Conservation (phyloP, 2,329 filamentous ascomycete genomes). For the Neonectria coccinea region DNA sequence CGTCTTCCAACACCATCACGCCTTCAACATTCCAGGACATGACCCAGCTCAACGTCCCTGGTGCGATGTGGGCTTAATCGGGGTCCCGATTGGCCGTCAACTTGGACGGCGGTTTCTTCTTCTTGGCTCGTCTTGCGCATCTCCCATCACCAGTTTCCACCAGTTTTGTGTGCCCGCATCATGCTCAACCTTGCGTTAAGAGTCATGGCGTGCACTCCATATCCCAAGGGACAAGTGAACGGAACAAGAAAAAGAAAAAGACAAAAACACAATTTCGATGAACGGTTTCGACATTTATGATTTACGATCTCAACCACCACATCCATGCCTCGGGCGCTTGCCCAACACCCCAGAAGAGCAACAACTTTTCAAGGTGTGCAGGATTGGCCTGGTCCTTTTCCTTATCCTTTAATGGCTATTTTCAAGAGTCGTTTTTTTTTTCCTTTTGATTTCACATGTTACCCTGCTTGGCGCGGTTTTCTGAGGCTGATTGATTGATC, state of each 20-base stretch:
- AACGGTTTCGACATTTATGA: conserved; percentile 20
- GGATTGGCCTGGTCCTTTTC: conserved; percentile 12
- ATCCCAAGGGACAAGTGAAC: conserved; percentile 33
- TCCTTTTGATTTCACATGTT: conserved; percentile 34
- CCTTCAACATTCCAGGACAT: conserved; percentile 44
- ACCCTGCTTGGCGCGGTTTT: conserved; percentile 33
- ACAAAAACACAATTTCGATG: conserved; percentile 29
- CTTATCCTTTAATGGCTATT: conserved; percentile 43
- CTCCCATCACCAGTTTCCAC: conserved; percentile 33
- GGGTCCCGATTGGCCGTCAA: neutral
- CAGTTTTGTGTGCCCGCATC: conserved; percentile 27
- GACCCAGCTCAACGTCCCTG: conserved; percentile 38
- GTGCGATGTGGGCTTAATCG: conserved; percentile 38
- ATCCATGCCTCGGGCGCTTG: conserved; percentile 21
- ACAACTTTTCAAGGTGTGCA: neutral
- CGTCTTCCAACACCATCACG: conserved; percentile 47
- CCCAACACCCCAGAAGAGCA: conserved; percentile 23
- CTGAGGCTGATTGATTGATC: conserved; percentile 18
- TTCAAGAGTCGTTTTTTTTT: conserved; percentile 23
- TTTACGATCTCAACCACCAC: conserved; percentile 19
- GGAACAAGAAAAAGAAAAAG: conserved; percentile 34
- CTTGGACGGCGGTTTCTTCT: conserved; percentile 10
- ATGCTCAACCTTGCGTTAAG: conserved; percentile 21
- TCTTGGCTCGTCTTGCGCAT: conserved; percentile 31
- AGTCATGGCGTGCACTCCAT: conserved; percentile 20